Base-by-base conservation (phyloP, 2,329 filamentous ascomycete species). In the Cordyceps cateniannulata region DNA sequence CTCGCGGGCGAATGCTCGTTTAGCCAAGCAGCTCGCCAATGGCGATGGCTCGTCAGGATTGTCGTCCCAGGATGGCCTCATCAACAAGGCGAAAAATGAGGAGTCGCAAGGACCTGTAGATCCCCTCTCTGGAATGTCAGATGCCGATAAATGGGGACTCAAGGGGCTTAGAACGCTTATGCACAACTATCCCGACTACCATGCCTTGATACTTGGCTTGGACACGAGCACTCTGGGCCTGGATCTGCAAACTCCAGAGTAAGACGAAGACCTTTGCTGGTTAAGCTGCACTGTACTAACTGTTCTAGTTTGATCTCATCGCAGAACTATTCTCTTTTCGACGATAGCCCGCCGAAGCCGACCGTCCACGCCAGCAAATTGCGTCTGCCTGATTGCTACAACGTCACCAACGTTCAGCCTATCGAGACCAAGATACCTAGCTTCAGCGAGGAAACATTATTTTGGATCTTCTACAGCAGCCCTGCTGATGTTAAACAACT, bases 391-490 rank as follows among this genome's bases (percentile, higher is more conserved):
- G 85, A 88, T 50, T 88, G 85, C 71, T 88, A 88, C 68, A 82
- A 80, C 58, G 85, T 88, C 38, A 85, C 80, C 63, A 88, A 88
- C 63, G 84, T 87, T 27, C 84, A 86, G 65, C 79, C 83, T 3
- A 81, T 88, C 57, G 84, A 87, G 63, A 84, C 79, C 66, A 88
- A 88, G 71, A 85, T 88, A 53, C 77, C 77, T 45, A 86, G 81
- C 64, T 87, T 88, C 72, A 87, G 87, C 65, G 85, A 88, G 64
- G 85, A 88, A 71, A 87, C 85, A 0, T 73, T 88, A 52, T 84
- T 88, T 71, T 87, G 83, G 80, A 88, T 88, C 65, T 88, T 88
- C 68, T 88, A 88, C 71, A 86, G 82, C 71, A 86, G 83, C 62
- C 83, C 85, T 8, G 77, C 80, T 49, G 85, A 88, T 66, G 69